These are phyloP conservation scores for Tilletia walkeri DNA, from an alignment of 1,284 basidiomycete genomes.

Conservation along the genomic window DNA sequence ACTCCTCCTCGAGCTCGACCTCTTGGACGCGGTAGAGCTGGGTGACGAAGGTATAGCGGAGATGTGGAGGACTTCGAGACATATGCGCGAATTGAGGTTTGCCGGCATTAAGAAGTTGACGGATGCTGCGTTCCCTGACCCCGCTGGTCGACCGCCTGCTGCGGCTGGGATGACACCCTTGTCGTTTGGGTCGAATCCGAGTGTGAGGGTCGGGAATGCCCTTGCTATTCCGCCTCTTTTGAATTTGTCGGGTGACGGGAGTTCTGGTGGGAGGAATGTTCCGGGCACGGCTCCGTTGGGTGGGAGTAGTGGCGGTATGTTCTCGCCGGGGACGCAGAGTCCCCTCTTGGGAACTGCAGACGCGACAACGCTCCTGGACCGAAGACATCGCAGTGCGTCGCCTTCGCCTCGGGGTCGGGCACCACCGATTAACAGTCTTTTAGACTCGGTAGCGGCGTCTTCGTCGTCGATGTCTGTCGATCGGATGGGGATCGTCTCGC, in stretches of 20 bases:
- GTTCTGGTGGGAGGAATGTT: not conserved
- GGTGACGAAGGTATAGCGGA: conserved; percentile 77
- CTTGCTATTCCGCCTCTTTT: not conserved
- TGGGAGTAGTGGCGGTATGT: not conserved
- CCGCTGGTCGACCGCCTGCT: conserved; percentile 11
- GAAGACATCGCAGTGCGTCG: conserved; percentile 2
- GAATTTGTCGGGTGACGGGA: not conserved
- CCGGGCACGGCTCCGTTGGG: not conserved
- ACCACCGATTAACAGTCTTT: not conserved
- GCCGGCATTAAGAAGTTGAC: conserved; percentile 77
- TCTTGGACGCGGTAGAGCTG: conserved; percentile 71
- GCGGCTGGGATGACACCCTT: conserved; percentile 6
- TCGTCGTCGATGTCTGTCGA: conserved; percentile 5
- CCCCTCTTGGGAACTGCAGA: not conserved
- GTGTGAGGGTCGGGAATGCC: conserved; percentile 1
- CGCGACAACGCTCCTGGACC: not conserved
- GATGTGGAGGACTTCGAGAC: conserved; percentile 74
- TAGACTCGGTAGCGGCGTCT: not conserved
- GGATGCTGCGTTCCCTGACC: conserved; percentile 79
- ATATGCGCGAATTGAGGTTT: conserved; percentile 87
- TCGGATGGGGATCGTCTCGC: not conserved
- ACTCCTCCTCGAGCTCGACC: conserved; percentile 87
- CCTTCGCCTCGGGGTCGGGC: not conserved
- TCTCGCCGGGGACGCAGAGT: not conserved
- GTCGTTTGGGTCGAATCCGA: conserved; percentile 1